A percentile compares a stretch with the other conserved stretches of the same genome.
Evolutionary conservation across 768 basidiomycete genomes (phyloP).

Genomic region (Mycena pura): DNA sequence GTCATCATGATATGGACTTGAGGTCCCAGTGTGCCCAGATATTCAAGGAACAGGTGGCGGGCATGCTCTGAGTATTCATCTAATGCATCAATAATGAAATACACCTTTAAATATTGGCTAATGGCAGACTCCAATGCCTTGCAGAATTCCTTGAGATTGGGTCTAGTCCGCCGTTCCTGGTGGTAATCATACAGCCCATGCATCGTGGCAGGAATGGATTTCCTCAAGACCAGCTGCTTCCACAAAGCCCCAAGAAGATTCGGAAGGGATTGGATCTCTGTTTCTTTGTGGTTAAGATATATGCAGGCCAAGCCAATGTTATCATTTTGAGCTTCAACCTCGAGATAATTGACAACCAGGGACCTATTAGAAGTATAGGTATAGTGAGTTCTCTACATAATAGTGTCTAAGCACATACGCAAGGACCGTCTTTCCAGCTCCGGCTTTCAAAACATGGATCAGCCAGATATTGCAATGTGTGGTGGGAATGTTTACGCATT

Average conservation of each 20-base stretch:
- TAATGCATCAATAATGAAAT: neutral
- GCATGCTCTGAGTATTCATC: constrained; percentile 2
- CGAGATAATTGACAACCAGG: neutral
- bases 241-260: neutral
- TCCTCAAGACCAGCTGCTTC: neutral
- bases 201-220: neutral
- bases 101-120: neutral
- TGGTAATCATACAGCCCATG: neutral
- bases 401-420: neutral
- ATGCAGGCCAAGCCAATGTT: neutral
- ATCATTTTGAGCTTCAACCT: neutral
- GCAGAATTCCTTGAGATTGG: neutral
- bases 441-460: neutral
- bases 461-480: neutral
- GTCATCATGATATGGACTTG: neutral
- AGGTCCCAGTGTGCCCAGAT: neutral
- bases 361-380: neutral
- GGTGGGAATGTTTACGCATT: neutral
- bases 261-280: neutral
- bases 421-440: neutral
- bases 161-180: neutral
- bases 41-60: neutral
- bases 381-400: neutral
- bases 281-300: neutral
- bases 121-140: neutral